A percentile compares a stretch with the other conserved stretches of the same genome.
Conservation (phyloP, 2,329 filamentous ascomycete genomes). For the Calonectria crousiana region DNA sequence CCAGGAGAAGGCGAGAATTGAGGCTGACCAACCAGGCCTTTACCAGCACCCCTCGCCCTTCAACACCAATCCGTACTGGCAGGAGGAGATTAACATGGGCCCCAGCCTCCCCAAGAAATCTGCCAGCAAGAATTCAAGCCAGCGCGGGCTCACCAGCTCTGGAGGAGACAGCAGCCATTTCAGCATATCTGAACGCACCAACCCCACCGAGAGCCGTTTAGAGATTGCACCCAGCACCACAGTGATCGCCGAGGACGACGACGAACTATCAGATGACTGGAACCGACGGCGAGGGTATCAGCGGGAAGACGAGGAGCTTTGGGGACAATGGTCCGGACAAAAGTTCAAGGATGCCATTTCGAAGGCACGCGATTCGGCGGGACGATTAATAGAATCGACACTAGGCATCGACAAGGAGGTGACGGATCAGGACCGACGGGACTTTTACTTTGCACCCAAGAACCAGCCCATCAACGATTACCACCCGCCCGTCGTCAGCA, state of each 20-base stretch:
- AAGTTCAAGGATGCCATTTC: conserved; percentile 69
- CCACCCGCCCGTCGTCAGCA: conserved; percentile 86
- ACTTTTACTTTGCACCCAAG: conserved; percentile 70
- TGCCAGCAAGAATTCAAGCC: conserved; percentile 68
- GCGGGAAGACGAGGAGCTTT: conserved; percentile 88
- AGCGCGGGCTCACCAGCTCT: conserved; percentile 70
- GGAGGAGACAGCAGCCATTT: conserved; percentile 66
- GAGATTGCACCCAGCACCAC: conserved; percentile 47
- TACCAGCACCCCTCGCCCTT: conserved; percentile 87
- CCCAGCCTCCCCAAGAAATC: conserved; percentile 78
- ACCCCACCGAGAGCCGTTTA: conserved; percentile 51
- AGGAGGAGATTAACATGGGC: conserved; percentile 86
- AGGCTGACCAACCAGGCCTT: conserved; percentile 76
- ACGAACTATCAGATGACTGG: conserved; percentile 66
- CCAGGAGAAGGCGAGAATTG: conserved; percentile 72
- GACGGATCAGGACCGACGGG: conserved; percentile 65
- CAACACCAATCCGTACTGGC: conserved; percentile 90
- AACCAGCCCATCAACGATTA: conserved; percentile 87
- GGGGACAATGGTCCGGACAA: conserved; percentile 75
- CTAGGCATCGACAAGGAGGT: conserved; percentile 65
- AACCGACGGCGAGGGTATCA: conserved; percentile 82
- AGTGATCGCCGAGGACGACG: conserved; percentile 52
- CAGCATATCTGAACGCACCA: conserved; percentile 55
- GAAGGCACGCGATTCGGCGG: conserved; percentile 69
- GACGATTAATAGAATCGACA: conserved; percentile 65